A percentile compares a stretch with the other conserved stretches of the same genome.
Evolutionary conservation across 2,329 filamentous ascomycete genomes (phyloP).

Genomic region (Dryadomyces sulphureus): DNA sequence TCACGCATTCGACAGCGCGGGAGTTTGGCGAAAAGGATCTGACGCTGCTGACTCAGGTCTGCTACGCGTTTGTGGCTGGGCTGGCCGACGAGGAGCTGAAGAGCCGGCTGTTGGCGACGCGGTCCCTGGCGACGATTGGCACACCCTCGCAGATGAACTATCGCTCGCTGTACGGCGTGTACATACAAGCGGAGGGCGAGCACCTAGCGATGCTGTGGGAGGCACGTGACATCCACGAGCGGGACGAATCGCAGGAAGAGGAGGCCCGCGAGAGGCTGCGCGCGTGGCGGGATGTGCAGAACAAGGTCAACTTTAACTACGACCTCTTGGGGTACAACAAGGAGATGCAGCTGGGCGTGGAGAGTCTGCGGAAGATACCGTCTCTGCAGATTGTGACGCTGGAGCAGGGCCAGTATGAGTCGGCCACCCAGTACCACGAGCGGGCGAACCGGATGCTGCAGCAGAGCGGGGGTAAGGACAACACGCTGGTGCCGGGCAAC

Average conservation of each 20-base stretch:
- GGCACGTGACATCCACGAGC: conserved; percentile 20
- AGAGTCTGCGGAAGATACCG: conserved; percentile 35
- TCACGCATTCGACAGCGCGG: conserved; percentile 29
- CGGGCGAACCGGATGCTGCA: conserved; percentile 26
- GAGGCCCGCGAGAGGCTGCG: conserved; percentile 23
- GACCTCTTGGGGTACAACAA: conserved; percentile 37
- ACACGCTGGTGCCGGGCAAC: conserved; percentile 9
- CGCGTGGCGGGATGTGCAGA: conserved; percentile 31
- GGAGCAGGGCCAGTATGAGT: conserved; percentile 38
- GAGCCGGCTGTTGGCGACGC: conserved; percentile 26
- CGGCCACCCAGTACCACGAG: conserved; percentile 31
- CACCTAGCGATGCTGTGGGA: conserved; percentile 32
- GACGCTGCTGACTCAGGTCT: conserved; percentile 34
- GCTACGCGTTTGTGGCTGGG: conserved; percentile 37
- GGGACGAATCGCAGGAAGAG: conserved; percentile 19
- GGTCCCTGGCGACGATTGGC: conserved; percentile 28
- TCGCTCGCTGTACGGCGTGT: conserved; percentile 38
- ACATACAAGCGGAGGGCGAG: conserved; percentile 42
- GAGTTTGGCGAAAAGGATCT: conserved; percentile 30
- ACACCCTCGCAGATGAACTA: conserved; percentile 15
- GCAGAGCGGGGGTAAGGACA: conserved; percentile 18
- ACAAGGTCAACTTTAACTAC: conserved; percentile 22
- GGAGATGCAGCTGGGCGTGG: conserved; percentile 29
- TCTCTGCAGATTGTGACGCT: conserved; percentile 38
- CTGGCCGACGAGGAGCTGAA: conserved; percentile 32